These are phyloP conservation scores for Conticribra guillardii DNA, from an alignment of 108 stramenopile species.

Conservation along the genomic window DNA sequence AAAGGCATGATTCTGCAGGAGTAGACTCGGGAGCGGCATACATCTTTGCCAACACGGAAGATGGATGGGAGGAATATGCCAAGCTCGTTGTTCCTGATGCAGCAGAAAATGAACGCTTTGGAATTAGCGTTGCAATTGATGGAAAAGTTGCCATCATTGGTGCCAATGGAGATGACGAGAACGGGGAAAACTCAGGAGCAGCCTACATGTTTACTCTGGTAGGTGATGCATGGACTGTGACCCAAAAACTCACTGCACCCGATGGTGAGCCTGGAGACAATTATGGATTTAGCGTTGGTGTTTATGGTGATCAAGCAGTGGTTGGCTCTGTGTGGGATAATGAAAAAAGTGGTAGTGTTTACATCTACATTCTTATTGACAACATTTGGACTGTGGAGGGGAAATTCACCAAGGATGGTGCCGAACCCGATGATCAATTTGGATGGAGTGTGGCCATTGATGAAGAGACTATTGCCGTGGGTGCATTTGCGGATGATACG, in stretches of 20 bases:
- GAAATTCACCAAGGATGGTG: conserved; percentile 23
- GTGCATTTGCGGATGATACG: conserved; percentile 34
- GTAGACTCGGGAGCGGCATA: conserved; percentile 20
- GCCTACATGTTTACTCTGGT: conserved; percentile 30
- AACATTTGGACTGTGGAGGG: conserved; percentile 20
- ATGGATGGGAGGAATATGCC: conserved; percentile 17
- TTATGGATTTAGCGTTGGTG: conserved; percentile 34
- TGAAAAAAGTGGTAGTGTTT: conserved; percentile 25
- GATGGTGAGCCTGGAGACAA: conserved; percentile 30
- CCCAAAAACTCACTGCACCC: conserved; percentile 23
- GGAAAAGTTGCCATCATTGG: conserved; percentile 21
- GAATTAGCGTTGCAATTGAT: conserved; percentile 25
- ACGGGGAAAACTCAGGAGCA: conserved; percentile 22
- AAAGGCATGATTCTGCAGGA: conserved; percentile 18
- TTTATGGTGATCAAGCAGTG: conserved; percentile 28
- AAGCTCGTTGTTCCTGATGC: conserved; percentile 27
- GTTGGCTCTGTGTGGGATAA: conserved; percentile 28
- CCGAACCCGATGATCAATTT: conserved; percentile 30
- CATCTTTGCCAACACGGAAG: conserved; percentile 19
- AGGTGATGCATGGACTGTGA: conserved; percentile 18
- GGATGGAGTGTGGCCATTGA: conserved; percentile 31
- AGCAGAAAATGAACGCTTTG: conserved; percentile 21
- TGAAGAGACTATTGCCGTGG: conserved; percentile 34
- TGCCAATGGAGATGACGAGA: conserved; percentile 24
- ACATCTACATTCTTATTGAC: conserved; percentile 18